These are phyloP conservation scores for Coemansia furcata DNA, from an alignment of 192 early-diverging fungal species.

Conservation along the genomic window DNA sequence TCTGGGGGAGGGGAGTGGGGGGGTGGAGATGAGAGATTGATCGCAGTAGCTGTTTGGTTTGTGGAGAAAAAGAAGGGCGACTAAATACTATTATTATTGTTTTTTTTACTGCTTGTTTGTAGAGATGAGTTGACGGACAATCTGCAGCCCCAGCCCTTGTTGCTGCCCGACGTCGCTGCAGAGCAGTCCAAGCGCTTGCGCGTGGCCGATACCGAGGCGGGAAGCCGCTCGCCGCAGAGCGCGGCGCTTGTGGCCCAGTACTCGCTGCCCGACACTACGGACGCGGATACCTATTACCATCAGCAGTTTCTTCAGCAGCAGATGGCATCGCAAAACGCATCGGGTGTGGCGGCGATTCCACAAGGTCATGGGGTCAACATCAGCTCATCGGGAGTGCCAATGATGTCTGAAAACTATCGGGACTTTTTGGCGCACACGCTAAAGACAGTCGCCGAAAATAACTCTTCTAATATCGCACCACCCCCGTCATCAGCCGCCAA, in stretches of 20 bases:
- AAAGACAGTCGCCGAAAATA: slow-evolving; percentile 19
- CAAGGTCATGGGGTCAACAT: slow-evolving; percentile 43
- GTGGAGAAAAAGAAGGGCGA: background rate
- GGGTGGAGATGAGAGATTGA: background rate
- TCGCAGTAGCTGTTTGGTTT: background rate
- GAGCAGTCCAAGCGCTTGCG: background rate
- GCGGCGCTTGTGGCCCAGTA: slow-evolving; percentile 40
- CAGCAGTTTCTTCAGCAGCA: background rate
- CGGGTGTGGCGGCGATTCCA: slow-evolving; percentile 22
- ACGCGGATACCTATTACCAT: background rate
- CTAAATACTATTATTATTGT: background rate
- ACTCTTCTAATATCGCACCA: background rate
- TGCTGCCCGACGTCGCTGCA: background rate
- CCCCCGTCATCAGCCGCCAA: background rate
- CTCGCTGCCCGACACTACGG: slow-evolving; percentile 14
- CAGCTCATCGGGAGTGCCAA: slow-evolving; percentile 22
- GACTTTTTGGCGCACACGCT: slow-evolving; percentile 30
- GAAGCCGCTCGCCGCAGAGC: slow-evolving; percentile 37
- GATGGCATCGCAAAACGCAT: background rate
- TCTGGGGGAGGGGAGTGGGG: background rate
- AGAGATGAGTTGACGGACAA: slow-evolving; percentile 7
- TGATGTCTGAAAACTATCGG: slow-evolving; percentile 30
- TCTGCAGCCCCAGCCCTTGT: background rate
- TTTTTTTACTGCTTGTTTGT: slow-evolving; percentile 3
- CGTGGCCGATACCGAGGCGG: background rate